Base-by-base conservation (phyloP, 805 yeast species). In the Nakazawaea wyomingensis region DNA sequence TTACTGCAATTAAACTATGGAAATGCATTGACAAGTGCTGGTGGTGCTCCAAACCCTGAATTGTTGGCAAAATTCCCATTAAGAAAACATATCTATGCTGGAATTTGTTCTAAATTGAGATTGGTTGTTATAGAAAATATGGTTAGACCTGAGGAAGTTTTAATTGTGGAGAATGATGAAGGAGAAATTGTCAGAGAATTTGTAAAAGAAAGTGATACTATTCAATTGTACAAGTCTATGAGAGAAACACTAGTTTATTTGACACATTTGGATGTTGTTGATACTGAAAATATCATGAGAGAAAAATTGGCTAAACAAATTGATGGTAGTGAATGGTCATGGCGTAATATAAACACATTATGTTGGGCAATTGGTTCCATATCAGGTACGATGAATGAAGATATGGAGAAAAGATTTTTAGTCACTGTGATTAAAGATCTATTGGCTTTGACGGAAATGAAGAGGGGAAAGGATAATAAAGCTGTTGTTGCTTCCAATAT, bases 341-440 rank as follows among this genome's bases (percentile, higher is more conserved):
- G 99, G 98, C 95, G 89, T 61, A 91, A 91, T 60, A 84, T 93
- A 56, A 93, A 93, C 64, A 93, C 98, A 3, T 68, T 93, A 51
- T 93, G 98, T 71, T 93, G 99, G 99, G 99, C 99, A 9, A 93
- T 93, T 62, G 99, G 99, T 49, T 91, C 98, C 13, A 93, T 93
- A 47, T 88, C 97, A 3, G 98, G 99, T 59, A 86, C 99, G 1
- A 93, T 93, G 99, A 89, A 86, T 59, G 98, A 93, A 67, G 96
- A 89, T 53, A 85, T 91, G 78, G 99, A 93, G 61, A 93, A 90
- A 66, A 77, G 93, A 55, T 93, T 93, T 60, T 73, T 93, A 50
- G 97, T 93, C 32, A 76, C 88, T 13, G 97, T 93, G 26, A 91
- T 93, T 54, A 93, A 88, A 64, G 97, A 91, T 59, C 70, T 93